Conservation (phyloP, 805 yeast species). For the Yarrowia sp. region DNA sequence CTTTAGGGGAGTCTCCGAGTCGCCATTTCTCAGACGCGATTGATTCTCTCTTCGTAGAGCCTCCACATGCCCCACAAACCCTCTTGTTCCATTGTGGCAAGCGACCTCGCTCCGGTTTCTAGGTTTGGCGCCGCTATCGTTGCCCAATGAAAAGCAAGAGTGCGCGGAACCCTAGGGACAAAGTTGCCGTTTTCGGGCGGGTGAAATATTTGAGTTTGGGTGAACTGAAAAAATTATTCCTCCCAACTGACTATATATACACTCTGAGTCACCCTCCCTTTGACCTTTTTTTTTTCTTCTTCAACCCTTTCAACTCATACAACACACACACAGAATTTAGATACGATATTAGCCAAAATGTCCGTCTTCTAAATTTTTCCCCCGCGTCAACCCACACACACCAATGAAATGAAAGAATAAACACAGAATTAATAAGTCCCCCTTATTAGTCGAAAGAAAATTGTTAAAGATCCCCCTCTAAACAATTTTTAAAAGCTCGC, state of each 20-base stretch:
- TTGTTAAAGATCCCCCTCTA: conserved; percentile 23
- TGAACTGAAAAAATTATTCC: conserved; percentile 2
- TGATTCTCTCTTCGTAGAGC: neutral
- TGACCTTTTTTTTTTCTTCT: conserved; percentile 4
- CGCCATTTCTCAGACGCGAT: neutral
- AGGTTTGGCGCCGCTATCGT: conserved; percentile 22
- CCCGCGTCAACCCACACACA: conserved; percentile 6
- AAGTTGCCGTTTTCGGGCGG: conserved; percentile 25
- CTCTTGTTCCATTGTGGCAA: neutral
- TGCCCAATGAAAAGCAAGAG: conserved; percentile 2
- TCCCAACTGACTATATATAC: conserved; percentile 26
- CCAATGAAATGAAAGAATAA: conserved; percentile 19
- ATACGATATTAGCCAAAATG: conserved; percentile 23
- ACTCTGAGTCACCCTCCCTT: conserved; percentile 8
- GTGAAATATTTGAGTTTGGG: neutral
- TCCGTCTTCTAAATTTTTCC: conserved; percentile 28
- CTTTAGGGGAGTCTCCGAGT: neutral
- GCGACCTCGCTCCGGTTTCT: conserved; percentile 16
- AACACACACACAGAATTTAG: neutral
- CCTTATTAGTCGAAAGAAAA: conserved; percentile 28
- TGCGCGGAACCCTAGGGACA: neutral
- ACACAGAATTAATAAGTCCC: conserved; percentile 21
- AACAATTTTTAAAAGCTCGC: conserved; percentile 27
- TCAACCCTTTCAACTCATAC: conserved; percentile 17
- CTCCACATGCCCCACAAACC: neutral